These are phyloP conservation scores for Firmiana major DNA, from an alignment of 345 rosid species.

Conservation along the genomic window DNA sequence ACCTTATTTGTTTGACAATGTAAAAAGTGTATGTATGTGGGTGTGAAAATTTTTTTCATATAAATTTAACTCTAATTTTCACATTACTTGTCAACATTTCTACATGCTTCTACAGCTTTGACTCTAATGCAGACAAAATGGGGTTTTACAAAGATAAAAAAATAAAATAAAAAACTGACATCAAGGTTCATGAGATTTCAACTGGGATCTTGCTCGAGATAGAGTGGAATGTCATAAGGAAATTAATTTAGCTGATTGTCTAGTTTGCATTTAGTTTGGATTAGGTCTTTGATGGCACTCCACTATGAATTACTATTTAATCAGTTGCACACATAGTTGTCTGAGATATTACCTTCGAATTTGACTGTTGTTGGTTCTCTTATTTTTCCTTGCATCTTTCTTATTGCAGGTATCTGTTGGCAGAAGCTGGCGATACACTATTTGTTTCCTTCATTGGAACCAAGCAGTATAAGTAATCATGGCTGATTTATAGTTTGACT, in stretches of 20 bases:
- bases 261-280: not conserved
- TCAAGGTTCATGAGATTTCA: not conserved
- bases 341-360: not conserved
- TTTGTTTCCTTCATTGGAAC: slow-evolving; percentile 98
- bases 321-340: not conserved
- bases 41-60: not conserved
- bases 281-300: not conserved
- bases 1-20: not conserved
- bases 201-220: not conserved
- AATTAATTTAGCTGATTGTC: not conserved
- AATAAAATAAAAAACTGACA: not conserved
- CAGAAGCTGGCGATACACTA: slow-evolving; percentile 91
- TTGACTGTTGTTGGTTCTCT: not conserved
- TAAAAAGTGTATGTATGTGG: not conserved
- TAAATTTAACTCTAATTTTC: not conserved
- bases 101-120: not conserved
- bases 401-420: slow-evolving; percentile 67
- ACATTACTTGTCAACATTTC: not conserved
- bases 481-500: not conserved
- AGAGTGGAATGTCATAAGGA: not conserved
- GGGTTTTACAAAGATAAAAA: not conserved
- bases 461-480: slow-evolving; percentile 86
- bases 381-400: not conserved
- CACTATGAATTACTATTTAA: not conserved
- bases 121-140: not conserved